Conservation (phyloP, 2,329 filamentous ascomycete species). For the Hypoxylon sp. region DNA sequence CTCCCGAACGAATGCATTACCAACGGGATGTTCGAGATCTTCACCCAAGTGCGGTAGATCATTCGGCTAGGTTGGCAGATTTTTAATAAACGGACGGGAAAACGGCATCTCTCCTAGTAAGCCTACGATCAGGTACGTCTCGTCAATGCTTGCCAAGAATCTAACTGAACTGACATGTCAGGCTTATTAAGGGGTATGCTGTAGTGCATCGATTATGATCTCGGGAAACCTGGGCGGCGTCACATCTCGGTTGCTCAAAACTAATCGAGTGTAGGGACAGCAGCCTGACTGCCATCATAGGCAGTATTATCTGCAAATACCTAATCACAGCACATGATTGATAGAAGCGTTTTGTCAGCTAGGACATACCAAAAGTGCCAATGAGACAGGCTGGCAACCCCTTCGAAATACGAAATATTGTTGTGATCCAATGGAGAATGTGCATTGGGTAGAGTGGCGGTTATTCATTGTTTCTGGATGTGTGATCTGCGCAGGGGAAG, state of each 20-base stretch:
- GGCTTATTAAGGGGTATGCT: conserved; percentile 26
- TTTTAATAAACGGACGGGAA: conserved; percentile 31
- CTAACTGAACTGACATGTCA: conserved; percentile 7
- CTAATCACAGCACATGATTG: conserved; percentile 26
- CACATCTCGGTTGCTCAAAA: conserved; percentile 39
- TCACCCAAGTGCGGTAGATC: conserved; percentile 36
- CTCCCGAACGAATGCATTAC: conserved; percentile 28
- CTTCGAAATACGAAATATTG: conserved; percentile 36
- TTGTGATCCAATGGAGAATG: conserved; percentile 38
- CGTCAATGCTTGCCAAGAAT: conserved; percentile 27
- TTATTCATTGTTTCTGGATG: conserved; percentile 38
- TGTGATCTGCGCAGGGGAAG: conserved; percentile 44
- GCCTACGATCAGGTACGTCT: conserved; percentile 25
- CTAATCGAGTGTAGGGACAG: conserved; percentile 10
- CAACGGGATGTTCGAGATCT: conserved; percentile 30
- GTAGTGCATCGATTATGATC: conserved; percentile 32
- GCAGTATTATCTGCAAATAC: conserved; percentile 9
- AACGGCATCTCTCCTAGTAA: conserved; percentile 29
- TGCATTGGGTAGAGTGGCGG: conserved; percentile 37
- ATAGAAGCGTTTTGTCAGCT: conserved; percentile 24
- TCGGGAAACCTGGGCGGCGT: conserved; percentile 36
- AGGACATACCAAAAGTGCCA: conserved; percentile 24
- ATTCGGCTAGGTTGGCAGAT: conserved; percentile 13
- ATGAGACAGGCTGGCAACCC: conserved; percentile 27
- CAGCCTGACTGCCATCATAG: conserved; percentile 12